A percentile compares a stretch with the other conserved stretches of the same genome.
Evolutionary conservation across 768 basidiomycete species (phyloP).

Genomic region (Psilocybe sp.): DNA sequence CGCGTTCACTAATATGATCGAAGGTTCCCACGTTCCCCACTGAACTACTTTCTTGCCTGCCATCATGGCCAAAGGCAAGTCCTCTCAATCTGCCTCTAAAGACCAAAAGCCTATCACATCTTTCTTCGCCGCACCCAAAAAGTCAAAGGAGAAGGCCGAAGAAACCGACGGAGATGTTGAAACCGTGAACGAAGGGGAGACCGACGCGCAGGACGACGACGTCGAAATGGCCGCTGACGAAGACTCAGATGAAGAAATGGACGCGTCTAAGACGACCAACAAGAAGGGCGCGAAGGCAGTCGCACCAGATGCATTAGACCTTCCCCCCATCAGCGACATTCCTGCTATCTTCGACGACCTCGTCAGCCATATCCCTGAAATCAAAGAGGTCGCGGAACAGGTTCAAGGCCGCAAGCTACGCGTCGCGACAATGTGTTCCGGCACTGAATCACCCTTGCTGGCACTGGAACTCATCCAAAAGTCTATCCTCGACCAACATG

Average conservation of each 20-base stretch:
- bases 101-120: conserved; percentile 53
- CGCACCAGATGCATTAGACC: conserved; percentile 56
- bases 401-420: conserved; percentile 81
- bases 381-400: conserved; percentile 63
- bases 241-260: conserved; percentile 33
- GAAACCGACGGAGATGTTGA: conserved; percentile 27
- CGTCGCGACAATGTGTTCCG: conserved; percentile 97
- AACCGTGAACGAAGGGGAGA: conserved; percentile 20
- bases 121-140: conserved; percentile 47
- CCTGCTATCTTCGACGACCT: conserved; percentile 77
- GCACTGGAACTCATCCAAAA: conserved; percentile 84
- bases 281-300: conserved; percentile 37
- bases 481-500: conserved; percentile 67
- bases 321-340: conserved; percentile 74
- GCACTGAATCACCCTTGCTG: conserved; percentile 91
- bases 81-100: conserved; percentile 32
- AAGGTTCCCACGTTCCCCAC: conserved; percentile 6
- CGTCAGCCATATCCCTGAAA: conserved; percentile 59
- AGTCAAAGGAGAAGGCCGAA: conserved; percentile 14
- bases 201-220: conserved; percentile 20
- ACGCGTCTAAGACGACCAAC: conserved; percentile 19
- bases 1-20: conserved; percentile 3
- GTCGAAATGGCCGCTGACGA: conserved; percentile 24
- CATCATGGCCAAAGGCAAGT: conserved; percentile 48
- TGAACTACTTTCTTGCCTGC: conserved; percentile 15